Evolutionary conservation across 2,329 filamentous ascomycete species (phyloP).

Genomic region (Rosellinia necatrix): DNA sequence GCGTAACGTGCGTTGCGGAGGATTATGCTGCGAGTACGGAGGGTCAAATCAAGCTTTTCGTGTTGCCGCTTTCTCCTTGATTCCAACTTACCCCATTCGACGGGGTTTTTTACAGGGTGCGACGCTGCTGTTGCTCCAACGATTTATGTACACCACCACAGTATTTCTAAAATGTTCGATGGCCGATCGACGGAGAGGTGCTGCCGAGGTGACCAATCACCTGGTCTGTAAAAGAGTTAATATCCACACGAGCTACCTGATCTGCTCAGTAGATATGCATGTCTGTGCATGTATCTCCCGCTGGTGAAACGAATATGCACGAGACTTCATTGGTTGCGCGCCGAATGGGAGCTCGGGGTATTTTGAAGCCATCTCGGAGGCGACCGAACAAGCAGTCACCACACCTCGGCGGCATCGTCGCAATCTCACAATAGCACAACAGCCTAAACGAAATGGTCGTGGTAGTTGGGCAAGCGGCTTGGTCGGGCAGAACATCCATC

Average conservation of each 20-base stretch:
- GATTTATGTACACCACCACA: too few relatives aligned
- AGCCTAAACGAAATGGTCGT: slow-evolving; percentile 16
- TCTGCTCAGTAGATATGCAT: too few relatives aligned
- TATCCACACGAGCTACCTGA: slow-evolving; percentile 17
- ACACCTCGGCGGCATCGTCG: slow-evolving; percentile 19
- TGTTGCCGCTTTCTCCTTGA: slow-evolving; percentile 10
- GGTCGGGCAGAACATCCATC: not conserved
- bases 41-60: slow-evolving; percentile 21
- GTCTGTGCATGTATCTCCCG: slow-evolving; percentile 22
- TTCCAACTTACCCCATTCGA: slow-evolving; percentile 9
- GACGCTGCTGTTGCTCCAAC: slow-evolving; percentile 10
- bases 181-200: slow-evolving; percentile 18
- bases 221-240: not conserved
- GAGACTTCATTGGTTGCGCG: slow-evolving; percentile 14
- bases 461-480: slow-evolving; percentile 1
- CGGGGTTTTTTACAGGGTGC: slow-evolving; percentile 2
- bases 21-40: not conserved
- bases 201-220: slow-evolving; percentile 22
- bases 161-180: too few relatives aligned
- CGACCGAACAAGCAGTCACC: slow-evolving; percentile 22
- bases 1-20: too few relatives aligned
- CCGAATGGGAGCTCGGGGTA: slow-evolving; percentile 18
- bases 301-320: slow-evolving; percentile 17
- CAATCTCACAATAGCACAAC: slow-evolving; percentile 14
- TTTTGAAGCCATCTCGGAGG: slow-evolving; percentile 17